phyloP scores from a whole-genome alignment of 345 rosid species.

The Populus pruinosa region DNA sequence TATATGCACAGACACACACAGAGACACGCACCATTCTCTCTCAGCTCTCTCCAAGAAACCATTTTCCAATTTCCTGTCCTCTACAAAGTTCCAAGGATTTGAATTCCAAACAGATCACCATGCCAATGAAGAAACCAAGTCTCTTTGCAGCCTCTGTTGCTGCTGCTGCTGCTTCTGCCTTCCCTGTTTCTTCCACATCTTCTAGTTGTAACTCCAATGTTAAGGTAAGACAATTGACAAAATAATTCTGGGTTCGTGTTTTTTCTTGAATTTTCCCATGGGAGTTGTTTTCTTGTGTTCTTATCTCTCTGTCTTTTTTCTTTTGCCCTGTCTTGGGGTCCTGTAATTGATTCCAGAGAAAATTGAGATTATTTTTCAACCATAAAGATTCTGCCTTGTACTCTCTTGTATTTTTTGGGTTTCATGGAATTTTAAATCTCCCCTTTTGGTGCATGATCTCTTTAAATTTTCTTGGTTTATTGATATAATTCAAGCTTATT shows the following conservation, averaged over 20 bases:
- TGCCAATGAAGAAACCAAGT: slow-evolving; percentile 56
- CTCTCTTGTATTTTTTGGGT: not conserved
- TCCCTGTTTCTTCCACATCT: slow-evolving; percentile 35
- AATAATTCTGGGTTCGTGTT: not conserved
- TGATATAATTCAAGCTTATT: not conserved
- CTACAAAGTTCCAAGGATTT: slow-evolving; percentile 1
- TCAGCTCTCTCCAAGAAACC: not conserved
- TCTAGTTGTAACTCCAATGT: slow-evolving; percentile 27
- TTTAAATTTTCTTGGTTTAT: not conserved
- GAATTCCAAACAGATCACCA: not conserved
- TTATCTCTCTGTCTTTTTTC: not conserved
- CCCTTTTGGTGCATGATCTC: not conserved
- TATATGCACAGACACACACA: no score
- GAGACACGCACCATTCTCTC: no score
- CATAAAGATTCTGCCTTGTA: not conserved
- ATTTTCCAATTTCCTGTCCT: not conserved
- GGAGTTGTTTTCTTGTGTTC: not conserved
- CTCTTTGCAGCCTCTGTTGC: slow-evolving; percentile 52
- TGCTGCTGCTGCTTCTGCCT: slow-evolving; percentile 46
- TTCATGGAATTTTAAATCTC: not conserved
- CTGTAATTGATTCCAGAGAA: not conserved
- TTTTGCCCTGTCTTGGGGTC: no score
- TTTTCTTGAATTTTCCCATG: not conserved
- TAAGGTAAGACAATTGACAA: slow-evolving; percentile 31
- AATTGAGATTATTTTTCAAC: not conserved